Conservation (phyloP, 768 basidiomycete genomes). For the Trametes cubensis region DNA sequence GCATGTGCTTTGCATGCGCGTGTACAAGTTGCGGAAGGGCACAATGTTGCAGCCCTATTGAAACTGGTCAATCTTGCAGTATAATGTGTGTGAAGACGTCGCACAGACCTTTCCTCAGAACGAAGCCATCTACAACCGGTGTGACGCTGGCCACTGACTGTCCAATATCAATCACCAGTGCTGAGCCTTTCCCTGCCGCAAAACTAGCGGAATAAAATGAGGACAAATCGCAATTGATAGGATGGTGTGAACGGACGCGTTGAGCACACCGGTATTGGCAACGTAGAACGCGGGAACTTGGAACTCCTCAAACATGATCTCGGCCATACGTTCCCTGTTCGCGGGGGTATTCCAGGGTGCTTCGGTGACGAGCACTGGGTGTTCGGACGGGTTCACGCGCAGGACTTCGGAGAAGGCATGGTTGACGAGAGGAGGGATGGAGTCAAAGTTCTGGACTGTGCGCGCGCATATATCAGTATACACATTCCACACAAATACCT, state of each 20-base stretch:
- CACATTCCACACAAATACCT: too few relatives aligned
- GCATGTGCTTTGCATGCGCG: conserved; percentile 72
- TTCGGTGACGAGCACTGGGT: conserved; percentile 92
- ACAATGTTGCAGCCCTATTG: conserved; percentile 75
- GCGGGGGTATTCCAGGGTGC: conserved; percentile 93
- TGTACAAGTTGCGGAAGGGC: conserved; percentile 79
- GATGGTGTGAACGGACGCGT: conserved; percentile 62
- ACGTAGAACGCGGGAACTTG: conserved; percentile 95
- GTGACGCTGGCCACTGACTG: conserved; percentile 88
- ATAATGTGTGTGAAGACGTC: neutral
- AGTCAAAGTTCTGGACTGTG: conserved; percentile 75
- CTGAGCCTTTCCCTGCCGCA: conserved; percentile 96
- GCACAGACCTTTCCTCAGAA: conserved; percentile 83
- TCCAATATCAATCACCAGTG: conserved; percentile 93
- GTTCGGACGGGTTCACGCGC: conserved; percentile 76
- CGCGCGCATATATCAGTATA: neutral
- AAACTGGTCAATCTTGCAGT: neutral
- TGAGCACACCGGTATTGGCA: conserved; percentile 91
- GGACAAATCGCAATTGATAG: neutral
- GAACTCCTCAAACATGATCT: conserved; percentile 98
- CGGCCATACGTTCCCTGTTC: conserved; percentile 94
- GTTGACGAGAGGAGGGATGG: conserved; percentile 68
- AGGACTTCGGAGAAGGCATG: conserved; percentile 80
- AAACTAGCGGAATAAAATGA: conserved; percentile 55
- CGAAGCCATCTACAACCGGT: conserved; percentile 97